Evolutionary conservation across 2,329 filamentous ascomycete genomes (phyloP).

Genomic region (Clarireedia homoeocarpa): DNA sequence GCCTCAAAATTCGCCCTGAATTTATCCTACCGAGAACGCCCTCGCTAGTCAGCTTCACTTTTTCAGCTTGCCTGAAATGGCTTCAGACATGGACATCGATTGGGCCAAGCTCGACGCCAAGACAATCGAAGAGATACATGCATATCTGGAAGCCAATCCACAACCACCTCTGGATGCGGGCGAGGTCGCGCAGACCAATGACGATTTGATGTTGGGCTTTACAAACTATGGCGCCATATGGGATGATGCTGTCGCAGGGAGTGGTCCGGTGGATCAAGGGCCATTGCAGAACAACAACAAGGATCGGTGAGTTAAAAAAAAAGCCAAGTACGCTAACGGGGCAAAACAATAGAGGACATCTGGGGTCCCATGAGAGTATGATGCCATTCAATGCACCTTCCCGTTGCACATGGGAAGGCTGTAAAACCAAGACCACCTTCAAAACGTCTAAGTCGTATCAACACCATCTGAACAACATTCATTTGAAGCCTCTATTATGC

Average conservation of each 20-base stretch:
- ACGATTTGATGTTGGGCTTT: background rate
- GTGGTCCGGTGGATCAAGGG: conserved; percentile 4
- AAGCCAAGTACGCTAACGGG: conserved; percentile 14
- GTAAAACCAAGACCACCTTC: conserved; percentile 3
- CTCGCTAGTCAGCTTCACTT: conserved; percentile 13
- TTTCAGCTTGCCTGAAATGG: conserved; percentile 7
- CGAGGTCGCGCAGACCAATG: background rate
- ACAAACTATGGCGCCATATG: conserved; percentile 1
- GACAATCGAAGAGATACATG: conserved; percentile 5
- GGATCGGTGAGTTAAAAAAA: conserved; percentile 14
- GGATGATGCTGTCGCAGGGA: conserved; percentile 4
- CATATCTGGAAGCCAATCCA: conserved; percentile 10
- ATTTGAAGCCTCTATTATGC: conserved; percentile 4
- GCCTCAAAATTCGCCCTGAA: conserved; percentile 6
- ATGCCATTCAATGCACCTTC: background rate
- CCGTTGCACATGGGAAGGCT: conserved; percentile 2
- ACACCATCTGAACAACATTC: conserved; percentile 5
- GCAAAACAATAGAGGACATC: too few relatives aligned
- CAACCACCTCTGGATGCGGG: background rate
- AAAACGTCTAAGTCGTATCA: background rate
- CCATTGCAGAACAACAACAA: background rate
- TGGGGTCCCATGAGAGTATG: too few relatives aligned
- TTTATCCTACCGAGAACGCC: conserved; percentile 5
- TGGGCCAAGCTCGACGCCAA: conserved; percentile 3
- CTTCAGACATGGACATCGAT: background rate